These are phyloP conservation scores for Cladorrhinum samala DNA, from an alignment of 495 filamentous ascomycete species.

Conservation along the genomic window DNA sequence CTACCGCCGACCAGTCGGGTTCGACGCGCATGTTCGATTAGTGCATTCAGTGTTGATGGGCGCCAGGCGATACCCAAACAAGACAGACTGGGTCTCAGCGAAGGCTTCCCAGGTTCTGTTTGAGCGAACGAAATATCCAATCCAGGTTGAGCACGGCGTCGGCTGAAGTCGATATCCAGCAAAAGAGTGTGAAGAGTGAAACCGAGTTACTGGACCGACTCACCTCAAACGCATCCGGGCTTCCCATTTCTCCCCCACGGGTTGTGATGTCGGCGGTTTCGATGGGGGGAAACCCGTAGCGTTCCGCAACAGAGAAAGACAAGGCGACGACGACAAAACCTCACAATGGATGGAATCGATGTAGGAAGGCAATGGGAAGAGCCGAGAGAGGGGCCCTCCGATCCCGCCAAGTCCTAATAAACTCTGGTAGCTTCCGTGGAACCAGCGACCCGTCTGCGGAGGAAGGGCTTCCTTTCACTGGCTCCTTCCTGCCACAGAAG, in stretches of 20 bases:
- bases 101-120: too few species aligned
- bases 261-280: background rate
- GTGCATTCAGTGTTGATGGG: too few species aligned
- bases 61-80: too few species aligned
- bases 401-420: background rate
- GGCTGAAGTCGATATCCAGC: conserved; percentile 23
- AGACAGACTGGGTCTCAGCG: too few species aligned
- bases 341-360: too few species aligned
- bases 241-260: conserved; percentile 8
- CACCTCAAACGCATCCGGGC: conserved; percentile 26
- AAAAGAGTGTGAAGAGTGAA: conserved; percentile 18
- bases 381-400: too few species aligned
- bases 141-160: conserved; percentile 2
- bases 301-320: background rate
- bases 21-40: conserved; percentile 14
- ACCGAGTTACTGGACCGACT: conserved; percentile 23
- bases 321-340: too few species aligned
- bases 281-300: background rate
- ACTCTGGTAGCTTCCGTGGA: background rate
- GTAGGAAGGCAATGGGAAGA: too few species aligned
- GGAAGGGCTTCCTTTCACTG: background rate
- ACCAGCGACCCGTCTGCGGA: background rate
- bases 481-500: background rate
- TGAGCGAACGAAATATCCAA: too few species aligned
- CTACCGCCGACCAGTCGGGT: conserved; percentile 15